Evolutionary conservation across 768 basidiomycete species (phyloP), one percentile per base, ranked within the genome.

Genomic region (Auricularia sp.): DNA sequence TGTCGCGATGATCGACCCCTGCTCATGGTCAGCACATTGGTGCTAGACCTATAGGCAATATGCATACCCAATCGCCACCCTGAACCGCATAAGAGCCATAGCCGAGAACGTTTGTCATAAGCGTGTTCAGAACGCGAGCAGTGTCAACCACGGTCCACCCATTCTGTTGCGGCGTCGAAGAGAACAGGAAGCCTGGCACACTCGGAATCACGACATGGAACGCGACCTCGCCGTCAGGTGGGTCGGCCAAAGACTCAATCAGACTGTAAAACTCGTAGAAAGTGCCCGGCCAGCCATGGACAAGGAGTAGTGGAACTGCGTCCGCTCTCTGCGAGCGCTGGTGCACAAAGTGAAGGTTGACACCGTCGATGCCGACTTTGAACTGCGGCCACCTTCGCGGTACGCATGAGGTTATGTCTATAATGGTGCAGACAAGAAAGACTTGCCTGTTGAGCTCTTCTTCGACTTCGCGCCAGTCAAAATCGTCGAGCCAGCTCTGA

Each of bases 251-350:
- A 18, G 36, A 47, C 23, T 68, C 66, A 23, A 75, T 68, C 8
- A 78, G 61, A 6, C 66, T 70, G 60, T 72, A 68, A 33, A 74
- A 76, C 74, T 77, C 75, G 6, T 73, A 71, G 63, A 77, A 77
- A 47, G 73, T 74, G 6, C 76, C 76, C 8, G 75, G 77, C 77
- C 67, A 68, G 4, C 66, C 67, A 42, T 68, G 67, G 12, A 64
- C 39, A 11, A 68, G 44, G 14, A 68, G 6, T 18, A 68, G 60
- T 23, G 67, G 66, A 36, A 66, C 65, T 10, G 67, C 67, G 18
- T 65, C 60, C 10, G 33, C 42, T 7, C 53, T 51, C 3, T 36
- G n/a, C 3, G 64, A 65, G 34, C 39, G 42, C 39, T 62, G 62
- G 60, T 68, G 67, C 59, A 68, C 61, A 54, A 65, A 68, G 61